Base-by-base conservation (phyloP, 2,329 filamentous ascomycete genomes). In the Colletotrichum plurivorum region DNA sequence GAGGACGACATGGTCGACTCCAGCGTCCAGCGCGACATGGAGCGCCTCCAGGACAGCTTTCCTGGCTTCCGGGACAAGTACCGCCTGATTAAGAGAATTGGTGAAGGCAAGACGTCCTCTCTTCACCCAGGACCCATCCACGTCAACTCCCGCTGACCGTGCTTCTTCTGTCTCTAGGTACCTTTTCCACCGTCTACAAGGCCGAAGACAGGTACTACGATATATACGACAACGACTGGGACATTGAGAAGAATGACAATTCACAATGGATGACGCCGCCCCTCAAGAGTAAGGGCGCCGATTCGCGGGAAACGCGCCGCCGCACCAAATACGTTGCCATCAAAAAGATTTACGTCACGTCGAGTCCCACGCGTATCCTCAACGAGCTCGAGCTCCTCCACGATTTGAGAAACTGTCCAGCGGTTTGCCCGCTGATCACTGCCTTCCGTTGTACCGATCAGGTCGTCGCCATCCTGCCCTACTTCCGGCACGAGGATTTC, bases 301-400 rank as follows among this genome's bases (percentile, higher is more conserved):
- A 51, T 54, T 3, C 49, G 4, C 52, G 64, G 22, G 63, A 63
- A 22, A 45, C 67, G 1, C 63, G 68, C 22, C 72, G 67, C 4
- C 70, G 72, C 22, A 85, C 92, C 25, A 93, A 92, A 78, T 98
- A 92, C 76, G 97, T 99, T 71, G 96, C 97, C 20, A 93, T 99
- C 81, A 99, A 99, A 84, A 99, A 99, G 84, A 99, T 99, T 74
- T 99, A 99, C 80, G 96, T 98, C 72, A 99, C 97, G 0, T 98
- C 95, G 71, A 98, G 94, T 73, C 96, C 96, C 0, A 87, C 91
- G 31, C 93, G 96, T 53, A 98, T 99, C 74, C 89, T 97, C 77
- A 99, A 99, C 82, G 96, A 99, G 81, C 90, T 99, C 18, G 95
- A 98, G 75, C 87, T 99, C 22, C 89, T 99, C 22, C 90, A 97